Evolutionary conservation across 495 filamentous ascomycete species (phyloP), one percentile per base, ranked within the genome.

Genomic region (Schizothecium vesticola): DNA sequence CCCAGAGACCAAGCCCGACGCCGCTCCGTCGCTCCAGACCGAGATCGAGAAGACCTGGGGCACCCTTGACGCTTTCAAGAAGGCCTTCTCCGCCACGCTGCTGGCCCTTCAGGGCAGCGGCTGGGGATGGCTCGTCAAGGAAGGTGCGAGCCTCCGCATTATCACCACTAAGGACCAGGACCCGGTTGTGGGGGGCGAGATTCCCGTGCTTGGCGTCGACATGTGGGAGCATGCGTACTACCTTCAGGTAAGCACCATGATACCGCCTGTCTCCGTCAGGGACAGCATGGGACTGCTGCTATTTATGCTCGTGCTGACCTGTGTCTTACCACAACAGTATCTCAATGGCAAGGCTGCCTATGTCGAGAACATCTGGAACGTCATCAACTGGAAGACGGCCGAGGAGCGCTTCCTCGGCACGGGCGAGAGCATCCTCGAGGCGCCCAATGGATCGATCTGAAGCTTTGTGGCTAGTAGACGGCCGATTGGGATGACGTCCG

Each of bases 261-360:
- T 85, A 80, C 56, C 61, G 67, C 57, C 21, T 62, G 13, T 66
- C 12, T 66, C 16, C 23, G 51, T 12, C n/a, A 9, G 43, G 24
- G 12, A 36, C 36, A 8, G 36, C 12, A 19, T 51, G 24, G 13
- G 59, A 61, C 28, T 61, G 60, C 31, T 31, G 60, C n/a, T n/a
- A 19, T 21, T 31, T 56, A 51, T 9, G 7, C 56, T 5, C 10
- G 16, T 64, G 59, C 71, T 70, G 24, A 72, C 61, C 16, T 67
- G 26, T 21, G 26, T 31, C 61, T 51, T 19, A 63, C 13, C 13
- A 51, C 5, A 24, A 25, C 67, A 78, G 84, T 99, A 99, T 79
- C 86, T 97, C 83, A 99, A 98, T 81, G 91, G 94, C 73, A 99
- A 99, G 85, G 95, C 92, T 23, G 93, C 96, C 72, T 99, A 99